A percentile compares a stretch with the other conserved stretches of the same genome.
Evolutionary conservation across 108 stramenopile species (phyloP).

Genomic region (Skeletonema menzelii): DNA sequence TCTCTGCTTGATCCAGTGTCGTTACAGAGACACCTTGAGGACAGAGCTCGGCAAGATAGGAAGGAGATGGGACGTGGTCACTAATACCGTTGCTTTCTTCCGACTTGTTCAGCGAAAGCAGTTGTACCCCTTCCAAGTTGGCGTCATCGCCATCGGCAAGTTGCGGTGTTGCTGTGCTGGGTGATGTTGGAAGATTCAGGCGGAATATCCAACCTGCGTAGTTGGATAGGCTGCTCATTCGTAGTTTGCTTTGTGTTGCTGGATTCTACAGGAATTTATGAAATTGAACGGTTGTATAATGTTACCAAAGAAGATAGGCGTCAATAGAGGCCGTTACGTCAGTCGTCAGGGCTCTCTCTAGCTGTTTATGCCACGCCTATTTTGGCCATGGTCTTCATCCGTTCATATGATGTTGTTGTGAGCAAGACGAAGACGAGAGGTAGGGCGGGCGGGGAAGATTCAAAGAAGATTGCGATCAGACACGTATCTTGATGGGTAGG

Average conservation of each 20-base stretch:
- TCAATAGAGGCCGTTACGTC: not conserved
- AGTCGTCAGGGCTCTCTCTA: not conserved
- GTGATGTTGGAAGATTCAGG: not conserved
- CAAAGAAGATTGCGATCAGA: too few relatives aligned
- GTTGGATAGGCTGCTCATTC: not conserved
- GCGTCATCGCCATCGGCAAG: not conserved
- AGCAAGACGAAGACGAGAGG: too few relatives aligned
- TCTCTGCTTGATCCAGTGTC: not conserved
- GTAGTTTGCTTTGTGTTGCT: not conserved
- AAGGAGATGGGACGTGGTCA: not conserved
- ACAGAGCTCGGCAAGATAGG: constrained; percentile 44
- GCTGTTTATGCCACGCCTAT: not conserved
- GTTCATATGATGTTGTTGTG: not conserved
- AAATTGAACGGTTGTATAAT: not conserved
- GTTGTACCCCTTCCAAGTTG: constrained; percentile 13
- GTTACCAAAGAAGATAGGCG: not conserved
- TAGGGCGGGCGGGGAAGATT: too few relatives aligned
- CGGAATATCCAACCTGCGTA: constrained; percentile 5
- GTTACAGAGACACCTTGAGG: constrained; percentile 35
- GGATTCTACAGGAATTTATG: not conserved
- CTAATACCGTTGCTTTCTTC: not conserved
- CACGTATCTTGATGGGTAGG: too few relatives aligned
- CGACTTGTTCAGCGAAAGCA: constrained; percentile 5
- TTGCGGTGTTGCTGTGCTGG: not conserved
- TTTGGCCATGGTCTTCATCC: not conserved